A percentile compares a stretch with the other conserved stretches of the same genome.
phyloP scores from a whole-genome alignment of 441 rosid genomes.

The Breynia disticha region DNA sequence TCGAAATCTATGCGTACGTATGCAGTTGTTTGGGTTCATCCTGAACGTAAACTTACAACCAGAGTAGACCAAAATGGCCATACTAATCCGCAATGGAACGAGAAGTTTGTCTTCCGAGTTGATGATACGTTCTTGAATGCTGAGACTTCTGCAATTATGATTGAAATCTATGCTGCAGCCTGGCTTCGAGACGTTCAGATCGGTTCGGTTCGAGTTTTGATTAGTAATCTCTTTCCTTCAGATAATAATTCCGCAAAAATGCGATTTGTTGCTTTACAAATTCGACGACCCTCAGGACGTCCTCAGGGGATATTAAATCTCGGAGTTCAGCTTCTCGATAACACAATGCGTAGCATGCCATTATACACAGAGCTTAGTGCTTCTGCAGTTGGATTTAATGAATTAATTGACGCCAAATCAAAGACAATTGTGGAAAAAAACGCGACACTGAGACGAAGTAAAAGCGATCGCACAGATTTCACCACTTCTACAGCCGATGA shows the following conservation, averaged over 20 bases:
- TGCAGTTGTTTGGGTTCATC: constrained; percentile 36
- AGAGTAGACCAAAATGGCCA: constrained; percentile 34
- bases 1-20: constrained; percentile 78
- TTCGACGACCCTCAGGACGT: constrained; percentile 80
- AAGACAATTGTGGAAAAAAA: constrained; percentile 7
- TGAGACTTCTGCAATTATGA: constrained; percentile 47
- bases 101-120: constrained; percentile 62
- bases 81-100: constrained; percentile 42
- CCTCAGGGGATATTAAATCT: constrained; percentile 76
- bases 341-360: constrained; percentile 73
- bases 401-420: constrained; percentile 14
- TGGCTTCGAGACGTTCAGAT: constrained; percentile 75
- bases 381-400: constrained; percentile 16
- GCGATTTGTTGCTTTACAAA: constrained; percentile 61
- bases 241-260: constrained; percentile 26
- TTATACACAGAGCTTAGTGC: constrained; percentile 44
- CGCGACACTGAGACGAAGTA: constrained; percentile 37
- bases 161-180: constrained; percentile 77
- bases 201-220: constrained; percentile 57
- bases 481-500: constrained; percentile 20
- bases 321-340: constrained; percentile 62
- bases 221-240: constrained; percentile 53
- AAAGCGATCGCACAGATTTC: constrained; percentile 53
- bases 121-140: constrained; percentile 49
- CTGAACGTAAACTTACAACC: constrained; percentile 32